Evolutionary conservation across 2,329 filamentous ascomycete genomes (phyloP), one percentile per base, ranked within the genome.

Genomic region (Lachnellula hyalina): DNA sequence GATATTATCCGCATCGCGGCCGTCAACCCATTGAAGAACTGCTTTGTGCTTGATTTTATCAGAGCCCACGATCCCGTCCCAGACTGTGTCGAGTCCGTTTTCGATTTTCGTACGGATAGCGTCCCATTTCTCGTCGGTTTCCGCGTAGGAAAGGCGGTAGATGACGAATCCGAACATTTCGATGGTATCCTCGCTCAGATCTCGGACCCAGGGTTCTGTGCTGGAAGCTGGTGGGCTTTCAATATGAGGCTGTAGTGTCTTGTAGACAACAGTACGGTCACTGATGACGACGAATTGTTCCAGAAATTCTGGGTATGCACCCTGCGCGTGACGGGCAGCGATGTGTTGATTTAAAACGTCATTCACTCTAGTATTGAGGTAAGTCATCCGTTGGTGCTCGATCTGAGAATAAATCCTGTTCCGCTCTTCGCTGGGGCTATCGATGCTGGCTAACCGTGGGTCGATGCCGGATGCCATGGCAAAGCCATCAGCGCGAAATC

Each of bases 11-110:
- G 53, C 55, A 15, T 60, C 51, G 4, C 57, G 17, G 2, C 63
- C 61, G 54, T 62, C 58, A 11, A 64, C 54, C 62, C 62, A 63
- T 34, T 63, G 52, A 12, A 63, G 21, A 1, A 25, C 56, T 8
- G 59, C 58, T 25, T 65, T 65, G 11, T 38, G 41, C 23, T 54
- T 61, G 17, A 56, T 40, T 2, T 40, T 52, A 11, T 59, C 52
- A 2, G 50, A 52, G 17, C 50, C 56, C 8, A 61, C 14, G 25
- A 59, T 32, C 7, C 53, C 61, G 8, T 59, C 57, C 55, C 55
- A 59, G 8, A 57, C 61, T 32, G 51, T 56, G 11, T 60, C 54
- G 28, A 65, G 36, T 11, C 46, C 53, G 6, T 47, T 25, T 17
- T 59, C 52, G 2, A 64, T 40, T 5, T 47, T 49, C 23, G 35